Conservation (phyloP, 176 grass and related monocot species). For the Triticum monococcum region DNA sequence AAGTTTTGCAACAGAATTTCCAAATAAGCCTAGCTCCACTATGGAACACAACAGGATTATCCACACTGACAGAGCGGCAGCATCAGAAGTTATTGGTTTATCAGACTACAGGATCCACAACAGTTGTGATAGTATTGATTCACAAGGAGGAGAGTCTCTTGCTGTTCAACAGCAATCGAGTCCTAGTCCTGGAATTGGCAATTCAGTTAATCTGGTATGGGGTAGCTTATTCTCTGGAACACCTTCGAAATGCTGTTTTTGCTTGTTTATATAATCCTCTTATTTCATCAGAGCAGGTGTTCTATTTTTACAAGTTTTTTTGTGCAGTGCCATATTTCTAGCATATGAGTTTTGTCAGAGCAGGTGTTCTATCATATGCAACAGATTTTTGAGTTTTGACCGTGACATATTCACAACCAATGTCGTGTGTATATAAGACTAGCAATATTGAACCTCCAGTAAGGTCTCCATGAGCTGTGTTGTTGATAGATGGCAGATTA, state of each 20-base stretch:
- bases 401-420: background rate
- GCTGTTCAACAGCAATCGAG: conserved; percentile 24
- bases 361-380: background rate
- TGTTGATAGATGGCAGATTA: background rate
- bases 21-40: background rate
- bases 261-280: background rate
- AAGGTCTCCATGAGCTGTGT: background rate
- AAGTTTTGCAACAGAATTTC: background rate
- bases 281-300: no score
- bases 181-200: conserved; percentile 22
- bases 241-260: background rate
- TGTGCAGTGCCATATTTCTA: no score
- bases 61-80: conserved; percentile 1
- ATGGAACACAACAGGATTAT: background rate
- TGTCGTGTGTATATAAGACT: background rate
- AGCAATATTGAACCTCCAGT: background rate
- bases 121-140: conserved; percentile 29
- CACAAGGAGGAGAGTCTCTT: conserved; percentile 22
- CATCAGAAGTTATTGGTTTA: conserved; percentile 21
- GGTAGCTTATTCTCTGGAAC: background rate
- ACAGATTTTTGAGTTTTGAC: background rate
- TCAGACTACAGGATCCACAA: conserved; percentile 19
- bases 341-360: no score
- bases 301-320: no score
- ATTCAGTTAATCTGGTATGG: conserved; percentile 34